Evolutionary conservation across 2,329 filamentous ascomycete genomes (phyloP).

Genomic region (Neonectria magnoliae): DNA sequence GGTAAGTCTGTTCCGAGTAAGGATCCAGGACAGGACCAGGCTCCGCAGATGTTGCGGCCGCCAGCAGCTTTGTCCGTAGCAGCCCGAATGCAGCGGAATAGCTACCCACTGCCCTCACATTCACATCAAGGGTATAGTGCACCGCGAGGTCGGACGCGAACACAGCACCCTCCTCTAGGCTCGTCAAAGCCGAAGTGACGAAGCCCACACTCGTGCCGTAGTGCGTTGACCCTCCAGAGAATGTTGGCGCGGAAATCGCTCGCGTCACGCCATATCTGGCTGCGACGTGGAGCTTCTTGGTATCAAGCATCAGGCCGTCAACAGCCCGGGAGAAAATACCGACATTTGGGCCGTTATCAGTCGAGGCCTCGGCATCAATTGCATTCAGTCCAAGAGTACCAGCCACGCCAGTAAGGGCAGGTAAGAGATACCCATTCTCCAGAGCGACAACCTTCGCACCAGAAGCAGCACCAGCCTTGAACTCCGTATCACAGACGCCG

Average conservation of each 20-base stretch:
- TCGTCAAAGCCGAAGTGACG: conserved; percentile 58
- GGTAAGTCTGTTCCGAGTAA: conserved; percentile 61
- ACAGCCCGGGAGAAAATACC: conserved; percentile 66
- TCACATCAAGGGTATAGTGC: conserved; percentile 66
- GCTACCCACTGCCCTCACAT: conserved; percentile 54
- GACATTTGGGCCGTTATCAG: conserved; percentile 60
- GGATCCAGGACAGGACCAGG: conserved; percentile 48
- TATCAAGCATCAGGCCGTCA: conserved; percentile 65
- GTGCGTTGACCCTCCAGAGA: conserved; percentile 54
- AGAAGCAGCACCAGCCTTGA: conserved; percentile 48
- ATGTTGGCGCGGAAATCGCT: conserved; percentile 66
- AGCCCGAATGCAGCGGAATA: conserved; percentile 64
- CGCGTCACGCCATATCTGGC: conserved; percentile 67
- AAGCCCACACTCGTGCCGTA: conserved; percentile 69
- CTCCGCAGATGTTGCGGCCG: conserved; percentile 54
- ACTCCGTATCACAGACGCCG: conserved; percentile 60
- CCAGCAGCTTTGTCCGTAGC: conserved; percentile 64
- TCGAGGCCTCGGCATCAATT: conserved; percentile 66
- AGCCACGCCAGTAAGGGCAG: conserved; percentile 69
- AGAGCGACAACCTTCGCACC: conserved; percentile 57
- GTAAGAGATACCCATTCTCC: conserved; percentile 68
- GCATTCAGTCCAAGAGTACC: conserved; percentile 70
- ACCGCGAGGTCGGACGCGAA: conserved; percentile 65
- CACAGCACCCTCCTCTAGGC: conserved; percentile 59
- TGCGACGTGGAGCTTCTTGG: conserved; percentile 64